Conservation (phyloP, 1,139 yeast genomes). For the Lodderomyces parapsilosis region DNA sequence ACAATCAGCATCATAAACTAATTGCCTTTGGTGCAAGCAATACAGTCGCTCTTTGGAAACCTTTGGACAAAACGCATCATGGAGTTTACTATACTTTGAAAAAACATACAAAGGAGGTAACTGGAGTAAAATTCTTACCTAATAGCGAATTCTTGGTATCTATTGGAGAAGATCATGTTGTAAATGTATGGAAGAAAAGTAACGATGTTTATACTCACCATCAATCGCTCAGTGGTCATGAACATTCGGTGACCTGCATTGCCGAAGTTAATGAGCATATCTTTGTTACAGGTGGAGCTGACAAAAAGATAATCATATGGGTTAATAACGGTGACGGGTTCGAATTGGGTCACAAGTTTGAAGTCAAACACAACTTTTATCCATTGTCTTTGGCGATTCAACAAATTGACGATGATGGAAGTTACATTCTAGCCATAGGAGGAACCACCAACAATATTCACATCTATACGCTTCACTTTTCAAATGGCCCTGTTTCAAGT, state of each 20-base stretch:
- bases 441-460: slow-evolving; percentile 68
- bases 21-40: slow-evolving; percentile 79
- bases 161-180: slow-evolving; percentile 61
- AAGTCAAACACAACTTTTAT: slow-evolving; percentile 50
- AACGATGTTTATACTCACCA: slow-evolving; percentile 20
- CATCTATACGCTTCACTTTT: slow-evolving; percentile 48
- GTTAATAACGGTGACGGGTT: slow-evolving; percentile 19
- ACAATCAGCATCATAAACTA: slow-evolving; percentile 32
- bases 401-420: slow-evolving; percentile 32
- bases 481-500: slow-evolving; percentile 12
- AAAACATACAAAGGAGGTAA: slow-evolving; percentile 55
- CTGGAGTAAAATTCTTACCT: slow-evolving; percentile 59
- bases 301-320: slow-evolving; percentile 61
- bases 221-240: slow-evolving; percentile 39
- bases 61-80: slow-evolving; percentile 34
- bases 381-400: slow-evolving; percentile 65
- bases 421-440: slow-evolving; percentile 69
- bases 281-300: slow-evolving; percentile 65
- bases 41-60: slow-evolving; percentile 75
- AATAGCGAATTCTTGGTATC: slow-evolving; percentile 50
- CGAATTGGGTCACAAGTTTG: slow-evolving; percentile 30
- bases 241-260: slow-evolving; percentile 52
- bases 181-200: slow-evolving; percentile 57
- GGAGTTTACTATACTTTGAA: slow-evolving; percentile 61
- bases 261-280: slow-evolving; percentile 32